Percentiles rank a stretch among this genome's conserved stretches.
phyloP scores from a whole-genome alignment of 2,329 filamentous ascomycete genomes.

The Claviceps maximensis region DNA sequence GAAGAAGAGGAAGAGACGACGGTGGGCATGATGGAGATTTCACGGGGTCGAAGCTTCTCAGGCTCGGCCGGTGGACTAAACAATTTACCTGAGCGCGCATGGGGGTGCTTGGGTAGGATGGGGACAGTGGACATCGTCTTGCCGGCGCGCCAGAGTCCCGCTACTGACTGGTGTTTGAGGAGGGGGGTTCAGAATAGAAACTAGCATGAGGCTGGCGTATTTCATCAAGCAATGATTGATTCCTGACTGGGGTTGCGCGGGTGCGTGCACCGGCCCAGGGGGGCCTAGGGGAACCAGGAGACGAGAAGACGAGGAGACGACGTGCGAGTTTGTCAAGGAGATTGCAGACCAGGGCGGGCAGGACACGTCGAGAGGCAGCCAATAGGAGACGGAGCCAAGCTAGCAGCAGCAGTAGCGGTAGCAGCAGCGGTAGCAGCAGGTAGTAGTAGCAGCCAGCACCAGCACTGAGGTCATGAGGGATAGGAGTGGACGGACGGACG shows the following conservation, averaged over 20 bases:
- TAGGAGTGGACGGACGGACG: no score
- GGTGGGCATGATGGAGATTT: conserved; percentile 8
- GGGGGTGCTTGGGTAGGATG: neutral
- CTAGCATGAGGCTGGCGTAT: neutral
- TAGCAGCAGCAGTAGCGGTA: neutral
- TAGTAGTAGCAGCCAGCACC: no score
- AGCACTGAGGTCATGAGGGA: no score
- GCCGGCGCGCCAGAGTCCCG: conserved; percentile 1
- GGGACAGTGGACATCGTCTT: neutral
- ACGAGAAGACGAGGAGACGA: neutral
- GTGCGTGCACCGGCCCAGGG: neutral
- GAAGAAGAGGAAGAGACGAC: neutral
- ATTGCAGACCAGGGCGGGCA: neutral
- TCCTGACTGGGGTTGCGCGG: conserved; percentile 1
- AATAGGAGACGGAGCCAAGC: neutral
- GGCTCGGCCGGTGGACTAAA: neutral
- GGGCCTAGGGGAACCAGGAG: neutral
- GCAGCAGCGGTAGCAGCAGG: no score
- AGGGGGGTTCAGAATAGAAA: neutral
- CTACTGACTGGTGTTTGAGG: neutral
- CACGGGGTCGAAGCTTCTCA: conserved; percentile 3
- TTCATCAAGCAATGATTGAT: neutral
- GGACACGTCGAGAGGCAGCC: neutral
- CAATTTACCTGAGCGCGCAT: conserved; percentile 2
- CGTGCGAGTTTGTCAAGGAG: neutral